These are phyloP conservation scores for Nelumbo lutea DNA, from an alignment of 164 flowering plant genomes.

Conservation along the genomic window DNA sequence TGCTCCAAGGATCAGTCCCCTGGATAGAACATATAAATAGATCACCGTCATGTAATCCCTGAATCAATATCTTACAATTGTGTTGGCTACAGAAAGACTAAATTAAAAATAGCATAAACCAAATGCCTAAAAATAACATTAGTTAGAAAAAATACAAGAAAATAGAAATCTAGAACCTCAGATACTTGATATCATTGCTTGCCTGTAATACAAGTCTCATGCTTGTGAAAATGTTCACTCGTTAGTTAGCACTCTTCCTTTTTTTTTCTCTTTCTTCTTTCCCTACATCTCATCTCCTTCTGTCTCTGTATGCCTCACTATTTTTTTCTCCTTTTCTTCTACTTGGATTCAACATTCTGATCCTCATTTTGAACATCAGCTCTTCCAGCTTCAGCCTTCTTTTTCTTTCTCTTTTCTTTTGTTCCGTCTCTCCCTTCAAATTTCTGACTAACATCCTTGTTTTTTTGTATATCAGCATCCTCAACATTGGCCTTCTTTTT, in stretches of 20 bases:
- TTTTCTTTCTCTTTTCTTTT: slow-evolving; percentile 43
- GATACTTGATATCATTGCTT: no score
- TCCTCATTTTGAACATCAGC: slow-evolving; percentile 1
- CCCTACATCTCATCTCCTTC: slow-evolving; percentile 19
- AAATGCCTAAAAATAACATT: no score
- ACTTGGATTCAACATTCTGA: background rate
- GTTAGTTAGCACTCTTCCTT: slow-evolving; percentile 23
- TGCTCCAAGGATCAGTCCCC: no score
- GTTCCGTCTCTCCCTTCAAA: slow-evolving; percentile 21
- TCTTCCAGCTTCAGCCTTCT: slow-evolving; percentile 14
- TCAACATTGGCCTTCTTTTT: slow-evolving; percentile 8
- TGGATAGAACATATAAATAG: no score
- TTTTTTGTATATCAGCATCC: background rate
- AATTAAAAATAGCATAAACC: no score
- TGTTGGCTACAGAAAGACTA: no score
- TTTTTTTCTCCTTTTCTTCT: slow-evolving; percentile 27
- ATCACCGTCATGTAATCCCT: no score
- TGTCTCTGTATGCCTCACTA: slow-evolving; percentile 22
- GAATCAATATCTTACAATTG: no score
- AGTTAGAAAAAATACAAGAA: no score
- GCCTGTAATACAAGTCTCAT: background rate
- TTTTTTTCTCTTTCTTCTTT: slow-evolving; percentile 31
- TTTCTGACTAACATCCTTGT: slow-evolving; percentile 6
- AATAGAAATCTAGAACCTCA: no score
- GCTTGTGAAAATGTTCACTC: background rate